Conservation (phyloP, 75 land plant genomes). For the Pseudotsuga menziesii region DNA sequence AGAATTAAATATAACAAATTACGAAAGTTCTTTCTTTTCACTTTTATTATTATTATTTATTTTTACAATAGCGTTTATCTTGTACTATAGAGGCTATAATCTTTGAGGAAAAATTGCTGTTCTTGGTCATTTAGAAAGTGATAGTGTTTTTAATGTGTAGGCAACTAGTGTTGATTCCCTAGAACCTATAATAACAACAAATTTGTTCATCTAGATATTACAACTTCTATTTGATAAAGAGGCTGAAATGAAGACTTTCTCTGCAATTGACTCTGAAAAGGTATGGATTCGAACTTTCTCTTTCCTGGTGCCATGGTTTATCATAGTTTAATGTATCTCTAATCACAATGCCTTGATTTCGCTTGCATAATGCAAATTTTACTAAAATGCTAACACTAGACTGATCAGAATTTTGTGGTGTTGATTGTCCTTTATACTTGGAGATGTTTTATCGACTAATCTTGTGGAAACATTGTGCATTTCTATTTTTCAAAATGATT, state of each 20-base stretch:
- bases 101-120: neutral
- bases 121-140: neutral
- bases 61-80: neutral
- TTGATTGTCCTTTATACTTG: too few species aligned
- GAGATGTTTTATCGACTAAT: too few species aligned
- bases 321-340: too few species aligned
- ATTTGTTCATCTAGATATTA: constrained; percentile 24
- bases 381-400: too few species aligned
- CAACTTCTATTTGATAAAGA: constrained; percentile 35
- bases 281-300: constrained; percentile 6
- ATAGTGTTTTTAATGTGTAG: neutral
- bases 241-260: constrained; percentile 31
- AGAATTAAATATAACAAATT: neutral
- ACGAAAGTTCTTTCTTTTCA: neutral
- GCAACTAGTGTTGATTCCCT: neutral
- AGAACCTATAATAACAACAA: neutral
- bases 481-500: too few species aligned
- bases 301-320: too few species aligned
- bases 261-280: constrained; percentile 45
- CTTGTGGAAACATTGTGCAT: too few species aligned
- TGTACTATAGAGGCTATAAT: neutral
- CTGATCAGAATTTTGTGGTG: too few species aligned
- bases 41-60: neutral
- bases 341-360: too few species aligned
- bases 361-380: too few species aligned